Evolutionary conservation across 257 asterid species (phyloP).

Genomic region (Solanum bulbocastanum): DNA sequence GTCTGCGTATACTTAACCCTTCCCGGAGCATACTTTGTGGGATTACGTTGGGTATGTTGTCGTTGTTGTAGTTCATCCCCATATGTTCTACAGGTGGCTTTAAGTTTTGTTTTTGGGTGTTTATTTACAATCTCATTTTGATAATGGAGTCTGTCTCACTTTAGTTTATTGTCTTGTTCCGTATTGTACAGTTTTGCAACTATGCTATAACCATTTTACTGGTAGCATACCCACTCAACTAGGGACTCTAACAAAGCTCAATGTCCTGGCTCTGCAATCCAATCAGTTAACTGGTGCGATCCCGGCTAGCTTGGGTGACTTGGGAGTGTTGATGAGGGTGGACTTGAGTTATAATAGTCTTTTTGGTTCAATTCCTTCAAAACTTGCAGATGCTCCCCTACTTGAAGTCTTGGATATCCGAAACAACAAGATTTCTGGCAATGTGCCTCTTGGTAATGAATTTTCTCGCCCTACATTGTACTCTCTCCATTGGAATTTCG

Average conservation of each 20-base stretch:
- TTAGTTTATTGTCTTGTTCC: background rate
- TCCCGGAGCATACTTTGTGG: background rate
- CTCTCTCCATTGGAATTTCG: rapidly evolving
- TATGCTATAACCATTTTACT: constrained; percentile 65
- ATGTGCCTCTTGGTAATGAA: constrained; percentile 78
- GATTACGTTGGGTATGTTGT: background rate
- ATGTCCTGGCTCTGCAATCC: constrained; percentile 66
- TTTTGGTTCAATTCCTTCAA: constrained; percentile 80
- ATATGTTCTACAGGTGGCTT: background rate
- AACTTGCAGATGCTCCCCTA: constrained; percentile 71
- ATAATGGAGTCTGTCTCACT: background rate
- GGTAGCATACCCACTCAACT: constrained; percentile 84
- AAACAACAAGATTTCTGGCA: constrained; percentile 80
- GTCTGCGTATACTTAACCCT: background rate
- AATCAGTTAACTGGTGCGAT: constrained; percentile 78
- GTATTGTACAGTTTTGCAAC: constrained; percentile 63
- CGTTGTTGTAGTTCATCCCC: background rate
- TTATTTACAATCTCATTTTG: background rate
- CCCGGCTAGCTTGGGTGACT: constrained; percentile 88
- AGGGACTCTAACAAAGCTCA: constrained; percentile 52
- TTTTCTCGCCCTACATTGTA: background rate
- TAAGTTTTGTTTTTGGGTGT: background rate
- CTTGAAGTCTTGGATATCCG: constrained; percentile 68
- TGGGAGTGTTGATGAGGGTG: constrained; percentile 50
- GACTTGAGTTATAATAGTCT: constrained; percentile 69